Base-by-base conservation (phyloP, 352 stramenopile genomes). In the Thalassiosira exigua region DNA sequence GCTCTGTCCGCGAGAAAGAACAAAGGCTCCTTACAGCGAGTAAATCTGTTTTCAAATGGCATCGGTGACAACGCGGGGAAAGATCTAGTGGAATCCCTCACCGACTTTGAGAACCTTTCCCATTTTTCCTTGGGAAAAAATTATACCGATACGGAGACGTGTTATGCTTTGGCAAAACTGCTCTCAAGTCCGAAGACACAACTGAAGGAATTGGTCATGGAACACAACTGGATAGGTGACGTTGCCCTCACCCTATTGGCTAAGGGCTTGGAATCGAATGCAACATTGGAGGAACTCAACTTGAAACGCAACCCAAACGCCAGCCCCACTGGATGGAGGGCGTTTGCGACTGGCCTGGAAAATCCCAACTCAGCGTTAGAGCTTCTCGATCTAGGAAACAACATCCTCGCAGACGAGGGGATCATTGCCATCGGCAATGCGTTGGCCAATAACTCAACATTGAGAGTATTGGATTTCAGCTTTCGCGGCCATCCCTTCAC, bases 151-250 rank as follows among this genome's bases (percentile, higher is more conserved):
- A 21, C 3, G 7, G 26, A 3, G 4, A 21, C 9, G 30, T 64
- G 54, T n/a, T 11, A 17, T 4, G 30, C 54, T 9, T 17, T 64
- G 4, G 30, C 9, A 4, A 5, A 4, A 3, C 7, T 64, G 22
- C 30, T 64, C 26, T 48, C 54, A 24, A 44, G 21, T n/a, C 54
- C 54, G 4, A 64, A 64, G 2, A 21, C 54, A 2, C 41, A 64
- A 42, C 46, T 64, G 27, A 44, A 36, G 54, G 19, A 48, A 33
- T 30, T 64, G 12, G 17, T 22, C 30, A 24, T 64, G 11, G 30
- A 46, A 41, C 4, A 64, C 24, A 64, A 64, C 21, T 2, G 4
- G 9, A 48, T 64, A 2, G 54, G 19, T 17, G 29, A 64, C 30
- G 54, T 26, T 21, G 54, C 4, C 3, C 7, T 64, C 26, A 5